Evolutionary conservation across 305 asterid genomes (phyloP).

Genomic region (Fraxinus albicans): DNA sequence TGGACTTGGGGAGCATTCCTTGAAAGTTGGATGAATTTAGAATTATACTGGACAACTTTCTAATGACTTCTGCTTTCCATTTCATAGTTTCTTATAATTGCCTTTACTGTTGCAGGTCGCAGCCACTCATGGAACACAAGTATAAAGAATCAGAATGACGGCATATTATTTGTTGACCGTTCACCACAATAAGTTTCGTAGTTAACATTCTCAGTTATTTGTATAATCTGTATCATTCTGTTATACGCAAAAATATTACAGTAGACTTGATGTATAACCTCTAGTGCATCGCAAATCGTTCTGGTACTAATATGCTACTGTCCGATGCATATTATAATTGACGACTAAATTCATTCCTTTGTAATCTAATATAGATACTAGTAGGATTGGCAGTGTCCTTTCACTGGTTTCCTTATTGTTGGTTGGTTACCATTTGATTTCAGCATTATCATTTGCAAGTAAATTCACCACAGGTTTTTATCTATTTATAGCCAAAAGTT

Average conservation of each 20-base stretch:
- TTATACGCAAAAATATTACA: constrained; percentile 20
- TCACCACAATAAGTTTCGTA: constrained; percentile 8
- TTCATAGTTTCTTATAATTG: constrained; percentile 3
- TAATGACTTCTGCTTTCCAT: neutral
- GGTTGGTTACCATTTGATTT: neutral
- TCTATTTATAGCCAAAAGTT: neutral
- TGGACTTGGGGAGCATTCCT: neutral
- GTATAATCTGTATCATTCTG: constrained; percentile 25
- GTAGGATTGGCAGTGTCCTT: neutral
- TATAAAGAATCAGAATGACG: constrained; percentile 28
- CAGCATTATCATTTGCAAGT: neutral
- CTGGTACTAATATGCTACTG: constrained; percentile 16
- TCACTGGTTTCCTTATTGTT: neutral
- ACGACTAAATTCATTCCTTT: neutral
- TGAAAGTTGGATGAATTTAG: neutral
- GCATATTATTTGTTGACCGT: constrained; percentile 18
- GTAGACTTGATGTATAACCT: constrained; percentile 5
- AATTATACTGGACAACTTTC: neutral
- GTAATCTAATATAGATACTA: neutral
- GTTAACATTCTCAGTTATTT: neutral
- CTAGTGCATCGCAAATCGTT: constrained; percentile 14
- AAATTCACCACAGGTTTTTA: neutral
- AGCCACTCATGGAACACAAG: constrained; percentile 43
- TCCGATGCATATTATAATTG: constrained; percentile 25
- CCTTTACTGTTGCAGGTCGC: constrained; percentile 49